Evolutionary conservation across 2,329 filamentous ascomycete genomes (phyloP).

Genomic region (Pezicula rhizophila): DNA sequence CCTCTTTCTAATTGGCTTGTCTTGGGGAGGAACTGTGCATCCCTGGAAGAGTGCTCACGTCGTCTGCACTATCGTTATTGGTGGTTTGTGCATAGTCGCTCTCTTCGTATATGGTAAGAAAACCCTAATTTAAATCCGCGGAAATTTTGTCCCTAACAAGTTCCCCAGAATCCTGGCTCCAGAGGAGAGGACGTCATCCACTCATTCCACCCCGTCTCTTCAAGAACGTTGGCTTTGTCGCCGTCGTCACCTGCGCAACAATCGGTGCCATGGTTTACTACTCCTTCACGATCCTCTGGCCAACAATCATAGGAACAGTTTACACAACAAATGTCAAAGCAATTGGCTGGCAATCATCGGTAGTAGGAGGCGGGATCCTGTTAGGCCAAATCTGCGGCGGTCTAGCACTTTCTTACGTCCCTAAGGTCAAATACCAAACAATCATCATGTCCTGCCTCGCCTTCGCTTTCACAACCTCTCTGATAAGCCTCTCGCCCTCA

Average conservation of each 20-base stretch:
- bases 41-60: slow-evolving; percentile 37
- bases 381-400: slow-evolving; percentile 34
- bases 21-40: slow-evolving; percentile 34
- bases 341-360: slow-evolving; percentile 36
- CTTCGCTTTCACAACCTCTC: slow-evolving; percentile 29
- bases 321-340: slow-evolving; percentile 33
- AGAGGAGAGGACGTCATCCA: slow-evolving; percentile 27
- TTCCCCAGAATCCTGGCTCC: slow-evolving; percentile 30
- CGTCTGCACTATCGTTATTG: slow-evolving; percentile 20
- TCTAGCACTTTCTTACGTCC: slow-evolving; percentile 29
- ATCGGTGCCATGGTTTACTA: slow-evolving; percentile 41
- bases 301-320: slow-evolving; percentile 34
- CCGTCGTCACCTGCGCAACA: slow-evolving; percentile 32
- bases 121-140: not conserved
- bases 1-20: slow-evolving; percentile 38
- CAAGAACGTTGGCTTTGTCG: slow-evolving; percentile 33
- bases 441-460: slow-evolving; percentile 24
- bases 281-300: slow-evolving; percentile 38
- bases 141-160: not conserved
- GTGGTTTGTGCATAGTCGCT: slow-evolving; percentile 8
- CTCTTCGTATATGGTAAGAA: slow-evolving; percentile 16
- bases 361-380: slow-evolving; percentile 36
- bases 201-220: slow-evolving; percentile 39
- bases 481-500: slow-evolving; percentile 18
- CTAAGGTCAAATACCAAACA: slow-evolving; percentile 31